Evolutionary conservation across 345 rosid species (phyloP).

Genomic region (Sisymbrium altissimum): DNA sequence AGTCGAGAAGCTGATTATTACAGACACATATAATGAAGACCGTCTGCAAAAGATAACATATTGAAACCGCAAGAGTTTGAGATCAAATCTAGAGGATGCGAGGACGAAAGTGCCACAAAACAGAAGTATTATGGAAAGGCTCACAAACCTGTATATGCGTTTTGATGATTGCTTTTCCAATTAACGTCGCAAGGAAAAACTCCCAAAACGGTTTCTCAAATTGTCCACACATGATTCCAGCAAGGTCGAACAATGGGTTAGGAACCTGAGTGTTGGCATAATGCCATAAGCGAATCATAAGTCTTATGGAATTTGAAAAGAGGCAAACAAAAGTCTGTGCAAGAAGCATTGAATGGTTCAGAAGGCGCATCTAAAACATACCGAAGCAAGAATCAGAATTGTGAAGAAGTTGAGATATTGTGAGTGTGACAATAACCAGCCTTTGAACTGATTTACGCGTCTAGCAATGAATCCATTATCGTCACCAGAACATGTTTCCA

Average conservation of each 20-base stretch:
- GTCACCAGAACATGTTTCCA: constrained; percentile 56
- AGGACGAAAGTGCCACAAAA: neutral
- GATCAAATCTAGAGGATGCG: neutral
- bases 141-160: constrained; percentile 89
- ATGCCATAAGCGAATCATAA: neutral
- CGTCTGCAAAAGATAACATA: constrained; percentile 49
- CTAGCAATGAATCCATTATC: constrained; percentile 48
- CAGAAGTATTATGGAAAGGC: neutral
- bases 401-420: constrained; percentile 85
- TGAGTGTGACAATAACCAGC: constrained; percentile 68
- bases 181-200: constrained; percentile 79
- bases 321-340: neutral
- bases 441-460: constrained; percentile 46
- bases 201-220: constrained; percentile 87
- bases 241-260: constrained; percentile 95
- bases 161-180: constrained; percentile 87
- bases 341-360: neutral
- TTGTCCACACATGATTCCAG: constrained; percentile 98
- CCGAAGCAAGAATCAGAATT: constrained; percentile 87
- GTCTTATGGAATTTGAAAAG: neutral
- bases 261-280: constrained; percentile 60
- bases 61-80: neutral
- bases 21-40: constrained; percentile 86
- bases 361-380: constrained; percentile 23
- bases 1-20: constrained; percentile 82